A percentile compares a stretch with the other conserved stretches of the same genome.
phyloP scores from a whole-genome alignment of 306 rosid genomes.

The Acmispon strigosus region DNA sequence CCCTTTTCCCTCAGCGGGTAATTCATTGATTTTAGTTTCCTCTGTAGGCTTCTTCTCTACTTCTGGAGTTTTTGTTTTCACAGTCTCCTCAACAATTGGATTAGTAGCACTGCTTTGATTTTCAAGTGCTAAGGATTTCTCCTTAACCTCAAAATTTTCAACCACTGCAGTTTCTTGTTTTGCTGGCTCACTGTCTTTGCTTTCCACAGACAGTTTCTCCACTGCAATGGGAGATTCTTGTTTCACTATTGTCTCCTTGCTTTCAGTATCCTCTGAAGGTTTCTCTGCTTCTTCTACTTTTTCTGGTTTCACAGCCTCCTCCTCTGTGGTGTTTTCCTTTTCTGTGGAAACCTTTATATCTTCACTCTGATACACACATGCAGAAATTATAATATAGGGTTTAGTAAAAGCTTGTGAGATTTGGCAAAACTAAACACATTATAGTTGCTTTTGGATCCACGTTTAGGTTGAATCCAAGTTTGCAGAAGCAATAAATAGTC shows the following conservation, averaged over 20 bases:
- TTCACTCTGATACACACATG: constrained; percentile 20
- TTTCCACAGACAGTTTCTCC: constrained; percentile 11
- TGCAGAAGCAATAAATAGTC: too few relatives aligned
- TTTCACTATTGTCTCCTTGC: not conserved
- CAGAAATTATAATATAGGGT: not conserved
- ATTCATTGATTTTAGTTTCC: not conserved
- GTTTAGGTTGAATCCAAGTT: too few relatives aligned
- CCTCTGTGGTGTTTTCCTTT: constrained; percentile 13
- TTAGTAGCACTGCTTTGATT: not conserved
- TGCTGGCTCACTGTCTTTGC: not conserved
- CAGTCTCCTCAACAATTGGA: not conserved
- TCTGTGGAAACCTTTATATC: constrained; percentile 11
- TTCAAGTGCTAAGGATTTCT: not conserved
- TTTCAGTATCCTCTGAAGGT: not conserved
- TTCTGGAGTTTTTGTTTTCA: not conserved
- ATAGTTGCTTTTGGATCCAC: too few relatives aligned
- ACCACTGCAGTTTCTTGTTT: not conserved
- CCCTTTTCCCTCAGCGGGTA: not conserved
- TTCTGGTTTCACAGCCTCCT: constrained; percentile 21
- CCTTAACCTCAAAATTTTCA: not conserved
- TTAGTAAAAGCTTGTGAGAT: too few relatives aligned
- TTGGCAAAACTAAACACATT: too few relatives aligned
- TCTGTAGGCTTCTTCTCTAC: not conserved
- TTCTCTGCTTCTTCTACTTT: not conserved
- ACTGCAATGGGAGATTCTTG: constrained; percentile 12